phyloP scores from a whole-genome alignment of 2,329 filamentous ascomycete genomes.

The Aspergillus melleus region DNA sequence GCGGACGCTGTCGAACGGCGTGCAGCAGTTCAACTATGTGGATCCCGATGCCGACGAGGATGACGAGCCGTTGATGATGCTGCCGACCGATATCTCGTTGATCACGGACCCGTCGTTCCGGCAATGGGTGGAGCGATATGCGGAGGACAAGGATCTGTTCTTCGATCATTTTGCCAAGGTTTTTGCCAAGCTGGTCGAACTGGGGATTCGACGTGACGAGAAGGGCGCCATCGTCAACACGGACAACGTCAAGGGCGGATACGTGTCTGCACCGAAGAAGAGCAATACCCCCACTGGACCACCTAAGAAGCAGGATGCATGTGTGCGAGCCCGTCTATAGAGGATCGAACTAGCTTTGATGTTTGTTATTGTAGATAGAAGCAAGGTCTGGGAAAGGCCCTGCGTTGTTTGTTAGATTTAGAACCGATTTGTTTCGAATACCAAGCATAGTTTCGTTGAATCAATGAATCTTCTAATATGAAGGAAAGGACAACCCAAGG shows the following conservation, averaged over 20 bases:
- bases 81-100: conserved; percentile 64
- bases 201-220: conserved; percentile 59
- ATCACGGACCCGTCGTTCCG: conserved; percentile 55
- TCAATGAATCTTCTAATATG: neutral
- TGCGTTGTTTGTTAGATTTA: conserved; percentile 6
- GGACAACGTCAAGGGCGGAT: conserved; percentile 59
- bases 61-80: conserved; percentile 64
- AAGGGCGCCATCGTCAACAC: conserved; percentile 55
- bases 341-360: conserved; percentile 4
- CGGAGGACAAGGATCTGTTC: conserved; percentile 61
- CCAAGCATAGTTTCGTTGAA: neutral
- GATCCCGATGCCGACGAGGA: conserved; percentile 54
- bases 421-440: neutral
- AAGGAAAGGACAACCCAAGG: no score
- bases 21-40: conserved; percentile 60
- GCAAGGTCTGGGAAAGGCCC: conserved; percentile 2
- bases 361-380: conserved; percentile 10
- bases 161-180: conserved; percentile 60
- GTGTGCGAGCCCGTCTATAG: conserved; percentile 30
- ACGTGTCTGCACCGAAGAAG: conserved; percentile 60
- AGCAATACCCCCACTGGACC: conserved; percentile 36
- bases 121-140: conserved; percentile 60
- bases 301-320: conserved; percentile 15
- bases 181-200: conserved; percentile 61
- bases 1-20: conserved; percentile 53